These are phyloP conservation scores for Vaucheria bursata DNA, from an alignment of 352 stramenopile genomes.

Conservation along the genomic window DNA sequence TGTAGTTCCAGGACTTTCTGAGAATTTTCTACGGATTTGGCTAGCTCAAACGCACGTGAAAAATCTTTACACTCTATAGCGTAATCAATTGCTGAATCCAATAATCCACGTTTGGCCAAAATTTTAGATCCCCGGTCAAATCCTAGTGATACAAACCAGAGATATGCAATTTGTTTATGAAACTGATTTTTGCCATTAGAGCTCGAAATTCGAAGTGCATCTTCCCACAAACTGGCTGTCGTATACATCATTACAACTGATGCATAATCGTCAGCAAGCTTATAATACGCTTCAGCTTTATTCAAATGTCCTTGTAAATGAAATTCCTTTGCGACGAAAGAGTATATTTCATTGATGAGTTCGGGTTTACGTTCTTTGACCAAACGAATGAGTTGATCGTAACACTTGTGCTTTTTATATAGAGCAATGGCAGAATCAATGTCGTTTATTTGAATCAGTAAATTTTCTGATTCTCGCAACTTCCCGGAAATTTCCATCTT, in stretches of 20 bases:
- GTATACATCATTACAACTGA: constrained; percentile 74
- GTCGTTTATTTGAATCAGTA: constrained; percentile 82
- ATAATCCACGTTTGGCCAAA: constrained; percentile 67
- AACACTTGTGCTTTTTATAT: constrained; percentile 91
- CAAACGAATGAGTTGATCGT: constrained; percentile 85
- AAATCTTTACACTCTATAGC: constrained; percentile 79
- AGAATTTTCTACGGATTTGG: constrained; percentile 62
- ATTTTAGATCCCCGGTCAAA: constrained; percentile 77
- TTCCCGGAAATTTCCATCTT: constrained; percentile 76
- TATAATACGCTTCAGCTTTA: constrained; percentile 84
- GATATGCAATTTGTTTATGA: constrained; percentile 81
- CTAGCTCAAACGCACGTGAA: constrained; percentile 81
- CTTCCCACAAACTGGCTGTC: constrained; percentile 84
- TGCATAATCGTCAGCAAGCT: constrained; percentile 64
- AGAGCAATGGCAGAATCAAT: constrained; percentile 82
- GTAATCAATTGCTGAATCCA: constrained; percentile 85
- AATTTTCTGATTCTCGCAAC: constrained; percentile 81
- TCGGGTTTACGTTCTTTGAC: constrained; percentile 83
- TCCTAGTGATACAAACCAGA: constrained; percentile 77
- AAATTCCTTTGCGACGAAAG: constrained; percentile 80
- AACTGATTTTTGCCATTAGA: constrained; percentile 78
- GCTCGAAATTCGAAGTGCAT: constrained; percentile 84
- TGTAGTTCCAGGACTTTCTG: constrained; percentile 81
- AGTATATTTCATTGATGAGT: constrained; percentile 80
- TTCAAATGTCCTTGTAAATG: constrained; percentile 72